Conservation (phyloP, 2,329 filamentous ascomycete species). For the Xylariaceae sp. region DNA sequence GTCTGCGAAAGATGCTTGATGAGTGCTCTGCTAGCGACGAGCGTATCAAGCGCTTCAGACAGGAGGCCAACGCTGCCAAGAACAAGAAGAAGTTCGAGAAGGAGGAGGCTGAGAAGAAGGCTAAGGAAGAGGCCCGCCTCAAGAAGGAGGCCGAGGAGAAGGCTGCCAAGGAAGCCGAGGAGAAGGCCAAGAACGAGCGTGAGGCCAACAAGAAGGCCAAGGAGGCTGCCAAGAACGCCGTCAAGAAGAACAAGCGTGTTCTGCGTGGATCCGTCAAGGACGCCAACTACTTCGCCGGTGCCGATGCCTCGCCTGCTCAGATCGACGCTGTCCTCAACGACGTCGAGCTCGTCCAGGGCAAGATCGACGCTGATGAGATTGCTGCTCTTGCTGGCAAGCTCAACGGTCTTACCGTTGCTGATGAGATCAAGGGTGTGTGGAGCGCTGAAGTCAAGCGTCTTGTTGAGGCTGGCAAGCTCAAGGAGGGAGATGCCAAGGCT, state of each 20-base stretch:
- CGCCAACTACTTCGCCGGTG: slow-evolving; percentile 84
- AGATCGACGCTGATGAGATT: slow-evolving; percentile 87
- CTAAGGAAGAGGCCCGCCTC: slow-evolving; percentile 76
- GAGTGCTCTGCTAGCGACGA: slow-evolving; percentile 79
- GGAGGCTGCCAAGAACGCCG: slow-evolving; percentile 96
- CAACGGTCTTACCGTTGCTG: slow-evolving; percentile 68
- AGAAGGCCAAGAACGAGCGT: slow-evolving; percentile 75
- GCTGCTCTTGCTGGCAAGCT: slow-evolving; percentile 77
- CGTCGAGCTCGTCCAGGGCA: slow-evolving; percentile 79
- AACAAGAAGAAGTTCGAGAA: slow-evolving; percentile 90
- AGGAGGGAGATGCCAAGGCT: slow-evolving; percentile 71
- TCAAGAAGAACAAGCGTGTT: slow-evolving; percentile 99
- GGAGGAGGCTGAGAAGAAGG: slow-evolving; percentile 85
- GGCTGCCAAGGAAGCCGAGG: slow-evolving; percentile 77
- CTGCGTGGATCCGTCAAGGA: slow-evolving; percentile 93
- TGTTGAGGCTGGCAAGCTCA: slow-evolving; percentile 75
- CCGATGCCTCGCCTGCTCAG: slow-evolving; percentile 65
- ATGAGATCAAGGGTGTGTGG: slow-evolving; percentile 83
- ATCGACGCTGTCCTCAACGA: slow-evolving; percentile 81
- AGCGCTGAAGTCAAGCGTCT: slow-evolving; percentile 71
- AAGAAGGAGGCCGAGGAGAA: slow-evolving; percentile 80
- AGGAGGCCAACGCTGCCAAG: slow-evolving; percentile 87
- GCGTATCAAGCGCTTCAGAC: slow-evolving; percentile 95
- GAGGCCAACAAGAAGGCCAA: slow-evolving; percentile 92
- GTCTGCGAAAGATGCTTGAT: slow-evolving; percentile 84